Conservation (phyloP, 2,329 filamentous ascomycete species). For the Verticillium klebahnii region DNA sequence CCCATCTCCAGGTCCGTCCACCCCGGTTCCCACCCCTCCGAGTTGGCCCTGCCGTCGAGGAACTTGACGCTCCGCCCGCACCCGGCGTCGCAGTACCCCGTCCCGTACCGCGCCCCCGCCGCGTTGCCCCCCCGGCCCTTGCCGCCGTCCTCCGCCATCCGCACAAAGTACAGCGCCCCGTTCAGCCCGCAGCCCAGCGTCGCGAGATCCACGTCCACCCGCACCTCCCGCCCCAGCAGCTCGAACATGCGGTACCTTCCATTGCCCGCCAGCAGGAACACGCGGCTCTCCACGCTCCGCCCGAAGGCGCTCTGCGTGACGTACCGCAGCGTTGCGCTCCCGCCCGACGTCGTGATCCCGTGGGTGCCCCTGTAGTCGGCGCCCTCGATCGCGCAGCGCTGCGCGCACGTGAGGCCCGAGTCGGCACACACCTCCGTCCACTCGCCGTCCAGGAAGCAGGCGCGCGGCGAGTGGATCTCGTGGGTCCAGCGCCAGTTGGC, state of each 20-base stretch:
- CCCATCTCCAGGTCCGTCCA: conserved; percentile 45
- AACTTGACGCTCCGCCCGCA: conserved; percentile 41
- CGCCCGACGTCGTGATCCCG: conserved; percentile 40
- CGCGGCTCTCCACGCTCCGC: conserved; percentile 39
- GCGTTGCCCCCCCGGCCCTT: conserved; percentile 32
- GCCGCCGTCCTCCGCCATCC: conserved; percentile 51
- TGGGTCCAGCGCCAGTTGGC: conserved; percentile 8
- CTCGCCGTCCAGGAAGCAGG: conserved; percentile 43
- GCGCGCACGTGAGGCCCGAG: conserved; percentile 27
- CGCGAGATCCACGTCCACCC: conserved; percentile 63
- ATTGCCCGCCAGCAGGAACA: conserved; percentile 54
- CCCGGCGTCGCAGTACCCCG: conserved; percentile 47
- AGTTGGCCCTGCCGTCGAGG: conserved; percentile 38
- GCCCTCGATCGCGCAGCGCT: conserved; percentile 42
- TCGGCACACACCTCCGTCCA: conserved; percentile 30
- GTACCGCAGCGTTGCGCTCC: conserved; percentile 44
- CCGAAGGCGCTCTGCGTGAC: conserved; percentile 29
- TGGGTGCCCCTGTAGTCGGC: conserved; percentile 38
- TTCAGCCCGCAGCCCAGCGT: conserved; percentile 61
- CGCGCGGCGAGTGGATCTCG: conserved; percentile 27
- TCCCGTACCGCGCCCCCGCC: conserved; percentile 48
- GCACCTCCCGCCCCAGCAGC: conserved; percentile 57
- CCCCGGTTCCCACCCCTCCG: conserved; percentile 40
- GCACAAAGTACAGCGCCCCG: conserved; percentile 56
- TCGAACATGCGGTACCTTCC: conserved; percentile 56